phyloP scores from a whole-genome alignment of 768 basidiomycete species.

The Lactarius hengduanensis region DNA sequence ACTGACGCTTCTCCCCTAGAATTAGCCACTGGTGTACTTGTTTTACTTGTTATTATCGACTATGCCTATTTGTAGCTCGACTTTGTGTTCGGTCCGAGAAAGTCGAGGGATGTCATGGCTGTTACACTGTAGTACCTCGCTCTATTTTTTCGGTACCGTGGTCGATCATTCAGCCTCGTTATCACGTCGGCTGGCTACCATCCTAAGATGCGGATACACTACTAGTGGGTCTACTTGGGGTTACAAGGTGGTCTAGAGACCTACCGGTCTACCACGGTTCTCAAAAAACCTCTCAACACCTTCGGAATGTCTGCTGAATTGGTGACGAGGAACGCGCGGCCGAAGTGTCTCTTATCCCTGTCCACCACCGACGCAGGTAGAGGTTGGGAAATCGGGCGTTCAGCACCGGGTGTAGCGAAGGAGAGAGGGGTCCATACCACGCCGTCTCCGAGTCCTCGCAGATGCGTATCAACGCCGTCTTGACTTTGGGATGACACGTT shows the following conservation, averaged over 20 bases:
- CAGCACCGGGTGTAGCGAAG: not conserved
- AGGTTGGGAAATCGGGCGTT: no score
- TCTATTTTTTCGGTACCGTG: not conserved
- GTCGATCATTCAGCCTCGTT: not conserved
- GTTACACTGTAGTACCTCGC: not conserved
- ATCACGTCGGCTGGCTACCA: not conserved
- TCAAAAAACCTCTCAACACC: constrained; percentile 39
- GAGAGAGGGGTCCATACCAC: constrained; percentile 42
- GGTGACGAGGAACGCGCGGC: no score
- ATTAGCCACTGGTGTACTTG: constrained; percentile 19
- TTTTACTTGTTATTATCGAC: constrained; percentile 12
- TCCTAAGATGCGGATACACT: no score
- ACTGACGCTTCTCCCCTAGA: constrained; percentile 8
- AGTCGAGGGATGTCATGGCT: not conserved
- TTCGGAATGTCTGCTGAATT: no score
- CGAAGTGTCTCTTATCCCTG: constrained; percentile 34
- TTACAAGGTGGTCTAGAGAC: not conserved
- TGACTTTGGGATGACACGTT: constrained; percentile 58
- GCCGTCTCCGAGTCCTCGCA: constrained; percentile 64
- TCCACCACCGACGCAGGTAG: not conserved
- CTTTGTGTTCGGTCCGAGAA: no score
- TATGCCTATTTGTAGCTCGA: constrained; percentile 15
- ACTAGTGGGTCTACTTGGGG: not conserved
- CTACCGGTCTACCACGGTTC: constrained; percentile 35
- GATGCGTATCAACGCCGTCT: constrained; percentile 66